A percentile compares a stretch with the other conserved stretches of the same genome.
These are phyloP conservation scores for Colletotrichum sidae DNA, from an alignment of 2,329 filamentous ascomycete genomes.

Conservation along the genomic window DNA sequence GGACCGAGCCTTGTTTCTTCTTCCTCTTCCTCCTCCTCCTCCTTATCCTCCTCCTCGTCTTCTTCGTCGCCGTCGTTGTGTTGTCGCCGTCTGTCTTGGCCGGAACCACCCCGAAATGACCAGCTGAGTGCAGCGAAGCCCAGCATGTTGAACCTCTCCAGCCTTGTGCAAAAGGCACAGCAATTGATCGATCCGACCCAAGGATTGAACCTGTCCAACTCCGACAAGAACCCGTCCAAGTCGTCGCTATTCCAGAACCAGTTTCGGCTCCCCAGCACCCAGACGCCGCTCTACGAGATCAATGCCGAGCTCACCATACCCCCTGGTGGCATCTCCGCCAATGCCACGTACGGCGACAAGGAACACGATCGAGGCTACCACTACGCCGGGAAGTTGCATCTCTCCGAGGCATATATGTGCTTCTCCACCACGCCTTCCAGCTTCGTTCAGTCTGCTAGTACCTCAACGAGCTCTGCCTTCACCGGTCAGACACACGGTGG, in stretches of 20 bases:
- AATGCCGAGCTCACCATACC: slow-evolving; percentile 93
- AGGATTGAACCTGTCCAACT: slow-evolving; percentile 76
- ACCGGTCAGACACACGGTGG: slow-evolving; percentile 94
- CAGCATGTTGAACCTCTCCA: slow-evolving; percentile 74
- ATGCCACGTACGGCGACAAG: slow-evolving; percentile 77
- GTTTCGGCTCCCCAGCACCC: slow-evolving; percentile 92
- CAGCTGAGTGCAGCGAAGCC: slow-evolving; percentile 42
- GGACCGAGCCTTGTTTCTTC: slow-evolving; percentile 1
- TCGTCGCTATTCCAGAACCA: slow-evolving; percentile 93
- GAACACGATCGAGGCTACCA: slow-evolving; percentile 81
- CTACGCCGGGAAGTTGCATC: slow-evolving; percentile 91
- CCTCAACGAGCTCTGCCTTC: slow-evolving; percentile 83
- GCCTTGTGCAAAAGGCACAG: slow-evolving; percentile 94
- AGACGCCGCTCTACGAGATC: slow-evolving; percentile 96
- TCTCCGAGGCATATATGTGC: slow-evolving; percentile 95
- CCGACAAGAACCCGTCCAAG: slow-evolving; percentile 88
- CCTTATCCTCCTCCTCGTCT: not conserved
- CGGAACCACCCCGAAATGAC: slow-evolving; percentile 48
- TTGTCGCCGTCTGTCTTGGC: too few relatives aligned
- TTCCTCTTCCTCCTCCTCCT: not conserved
- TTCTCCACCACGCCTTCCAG: slow-evolving; percentile 95
- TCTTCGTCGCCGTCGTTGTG: too few relatives aligned
- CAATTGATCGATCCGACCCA: slow-evolving; percentile 92
- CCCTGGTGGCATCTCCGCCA: slow-evolving; percentile 59
- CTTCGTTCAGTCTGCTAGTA: slow-evolving; percentile 84